These are phyloP conservation scores for Aspergillus sp. DNA, from an alignment of 2,329 filamentous ascomycete species.

Conservation along the genomic window DNA sequence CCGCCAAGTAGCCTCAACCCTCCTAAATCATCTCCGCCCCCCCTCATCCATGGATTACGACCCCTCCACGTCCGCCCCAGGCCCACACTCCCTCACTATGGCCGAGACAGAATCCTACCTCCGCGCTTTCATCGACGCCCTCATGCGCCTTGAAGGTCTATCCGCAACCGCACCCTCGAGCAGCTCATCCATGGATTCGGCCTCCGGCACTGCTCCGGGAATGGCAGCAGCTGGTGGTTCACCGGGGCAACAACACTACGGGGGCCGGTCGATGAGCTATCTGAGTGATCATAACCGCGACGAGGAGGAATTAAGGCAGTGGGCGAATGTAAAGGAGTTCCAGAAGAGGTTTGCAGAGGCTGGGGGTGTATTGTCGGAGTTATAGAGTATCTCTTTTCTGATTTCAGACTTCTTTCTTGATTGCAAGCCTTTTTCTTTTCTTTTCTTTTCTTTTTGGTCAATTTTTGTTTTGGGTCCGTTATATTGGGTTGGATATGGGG, in stretches of 20 bases:
- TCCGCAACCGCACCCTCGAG: constrained; percentile 20
- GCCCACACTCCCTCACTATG: constrained; percentile 22
- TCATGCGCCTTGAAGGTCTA: constrained; percentile 64
- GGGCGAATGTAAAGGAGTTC: constrained; percentile 71
- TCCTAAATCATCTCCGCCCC: constrained; percentile 56
- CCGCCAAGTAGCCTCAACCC: constrained; percentile 70
- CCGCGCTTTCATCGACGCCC: constrained; percentile 62
- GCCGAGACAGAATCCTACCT: constrained; percentile 63
- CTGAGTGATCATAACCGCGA: constrained; percentile 51
- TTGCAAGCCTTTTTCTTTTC: not conserved
- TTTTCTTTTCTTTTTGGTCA: not conserved
- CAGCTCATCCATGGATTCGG: constrained; percentile 4
- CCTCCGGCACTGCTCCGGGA: no score
- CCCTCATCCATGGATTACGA: constrained; percentile 35
- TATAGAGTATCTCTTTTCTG: constrained; percentile 10
- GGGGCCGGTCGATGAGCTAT: constrained; percentile 28
- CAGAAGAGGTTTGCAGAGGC: constrained; percentile 63
- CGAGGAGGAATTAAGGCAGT: constrained; percentile 65
- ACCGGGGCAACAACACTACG: no score
- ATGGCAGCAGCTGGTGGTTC: no score
- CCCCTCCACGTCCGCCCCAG: constrained; percentile 9
- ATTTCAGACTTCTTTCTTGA: not conserved
- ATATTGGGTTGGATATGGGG: no score
- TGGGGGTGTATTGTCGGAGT: constrained; percentile 42
- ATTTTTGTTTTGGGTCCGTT: no score